A percentile compares a stretch with the other conserved stretches of the same genome.
Evolutionary conservation across 805 yeast genomes (phyloP).

Genomic region (Myxozyma monticola): DNA sequence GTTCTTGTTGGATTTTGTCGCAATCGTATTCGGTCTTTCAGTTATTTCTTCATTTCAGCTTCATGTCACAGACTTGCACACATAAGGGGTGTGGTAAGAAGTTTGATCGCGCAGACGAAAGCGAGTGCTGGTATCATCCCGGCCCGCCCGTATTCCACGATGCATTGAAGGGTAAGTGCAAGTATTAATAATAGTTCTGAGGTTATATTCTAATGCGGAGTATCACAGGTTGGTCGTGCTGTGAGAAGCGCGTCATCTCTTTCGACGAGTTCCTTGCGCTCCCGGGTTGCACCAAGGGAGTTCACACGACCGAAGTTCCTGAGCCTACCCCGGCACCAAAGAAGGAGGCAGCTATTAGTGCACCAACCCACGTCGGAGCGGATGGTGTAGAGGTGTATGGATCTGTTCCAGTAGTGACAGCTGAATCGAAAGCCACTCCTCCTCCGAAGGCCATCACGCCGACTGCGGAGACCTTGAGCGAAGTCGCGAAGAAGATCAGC

Average conservation of each 20-base stretch:
- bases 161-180: constrained; percentile 30
- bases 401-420: neutral
- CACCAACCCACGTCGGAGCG: constrained; percentile 20
- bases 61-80: constrained; percentile 27
- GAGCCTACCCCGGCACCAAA: constrained; percentile 9
- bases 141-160: constrained; percentile 35
- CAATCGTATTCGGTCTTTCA: no score
- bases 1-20: no score
- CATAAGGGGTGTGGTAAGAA: constrained; percentile 25
- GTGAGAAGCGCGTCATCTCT: constrained; percentile 32
- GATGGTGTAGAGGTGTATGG: constrained; percentile 30
- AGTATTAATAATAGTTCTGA: neutral
- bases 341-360: constrained; percentile 1
- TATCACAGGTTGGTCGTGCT: constrained; percentile 33
- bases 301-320: constrained; percentile 30
- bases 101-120: constrained; percentile 22
- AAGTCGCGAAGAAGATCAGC: constrained; percentile 14
- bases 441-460: constrained; percentile 17
- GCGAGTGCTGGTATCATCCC: constrained; percentile 32
- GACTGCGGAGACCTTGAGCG: constrained; percentile 11
- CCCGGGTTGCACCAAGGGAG: constrained; percentile 33
- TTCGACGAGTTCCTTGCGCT: constrained; percentile 33
- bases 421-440: neutral
- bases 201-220: neutral
- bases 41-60: no score